phyloP scores from a whole-genome alignment of 768 basidiomycete species.

The Boletellus ananiceps region DNA sequence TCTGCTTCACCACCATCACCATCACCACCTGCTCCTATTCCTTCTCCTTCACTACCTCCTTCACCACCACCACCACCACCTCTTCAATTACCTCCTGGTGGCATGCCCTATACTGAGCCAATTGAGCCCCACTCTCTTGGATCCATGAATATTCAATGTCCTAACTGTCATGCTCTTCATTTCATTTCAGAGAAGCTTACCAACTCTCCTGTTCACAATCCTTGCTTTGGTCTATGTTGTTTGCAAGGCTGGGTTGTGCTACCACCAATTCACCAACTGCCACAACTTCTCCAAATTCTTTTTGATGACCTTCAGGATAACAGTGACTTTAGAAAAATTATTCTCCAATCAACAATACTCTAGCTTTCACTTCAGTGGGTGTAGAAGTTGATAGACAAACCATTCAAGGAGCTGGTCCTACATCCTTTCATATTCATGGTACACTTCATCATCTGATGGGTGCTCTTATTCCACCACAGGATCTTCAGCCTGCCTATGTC shows the following conservation, averaged over 20 bases:
- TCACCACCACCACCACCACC: background rate
- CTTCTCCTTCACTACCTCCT: no score
- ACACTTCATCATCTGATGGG: constrained; percentile 38
- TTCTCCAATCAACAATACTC: constrained; percentile 37
- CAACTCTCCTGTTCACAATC: background rate
- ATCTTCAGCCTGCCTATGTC: constrained; percentile 28
- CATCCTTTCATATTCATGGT: no score
- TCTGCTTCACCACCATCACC: no score
- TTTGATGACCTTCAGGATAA: constrained; percentile 12
- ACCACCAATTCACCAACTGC: constrained; percentile 16
- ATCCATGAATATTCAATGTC: constrained; percentile 5
- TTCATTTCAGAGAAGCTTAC: constrained; percentile 12
- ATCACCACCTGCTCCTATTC: no score
- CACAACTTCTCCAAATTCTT: constrained; percentile 7
- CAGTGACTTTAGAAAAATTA: constrained; percentile 27
- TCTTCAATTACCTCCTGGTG: constrained; percentile 4
- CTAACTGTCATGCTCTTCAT: constrained; percentile 17
- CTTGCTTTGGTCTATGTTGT: constrained; percentile 28
- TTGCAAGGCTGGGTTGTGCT: constrained; percentile 24
- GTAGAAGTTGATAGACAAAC: background rate
- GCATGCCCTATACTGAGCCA: constrained; percentile 12
- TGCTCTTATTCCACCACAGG: constrained; percentile 23
- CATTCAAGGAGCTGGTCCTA: background rate
- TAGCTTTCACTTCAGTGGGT: constrained; percentile 9
- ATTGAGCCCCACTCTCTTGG: background rate